phyloP scores from a whole-genome alignment of 768 basidiomycete genomes.

The Trametes punicea region DNA sequence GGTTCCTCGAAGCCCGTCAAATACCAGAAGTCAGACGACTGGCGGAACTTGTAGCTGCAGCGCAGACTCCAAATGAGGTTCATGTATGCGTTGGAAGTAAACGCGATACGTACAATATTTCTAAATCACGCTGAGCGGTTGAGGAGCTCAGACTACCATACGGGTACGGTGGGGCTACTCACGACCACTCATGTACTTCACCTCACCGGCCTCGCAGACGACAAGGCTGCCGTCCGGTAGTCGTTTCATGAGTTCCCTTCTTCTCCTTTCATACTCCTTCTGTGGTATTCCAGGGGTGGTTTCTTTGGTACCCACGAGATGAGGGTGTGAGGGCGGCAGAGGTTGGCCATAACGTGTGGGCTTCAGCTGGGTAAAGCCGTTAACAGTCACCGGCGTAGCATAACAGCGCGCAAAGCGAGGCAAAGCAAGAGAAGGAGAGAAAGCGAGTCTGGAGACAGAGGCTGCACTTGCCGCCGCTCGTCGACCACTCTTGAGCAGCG shows the following conservation, averaged over 20 bases:
- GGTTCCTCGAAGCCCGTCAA: conserved; percentile 95
- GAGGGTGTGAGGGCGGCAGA: conserved; percentile 71
- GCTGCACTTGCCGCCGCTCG: conserved; percentile 11
- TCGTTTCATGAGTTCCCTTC: conserved; percentile 65
- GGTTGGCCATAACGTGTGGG: conserved; percentile 84
- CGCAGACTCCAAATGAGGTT: background rate
- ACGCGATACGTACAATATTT: conserved; percentile 70
- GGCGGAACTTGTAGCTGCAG: conserved; percentile 89
- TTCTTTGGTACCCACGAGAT: conserved; percentile 51
- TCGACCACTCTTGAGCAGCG: conserved; percentile 5
- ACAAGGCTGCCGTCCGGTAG: conserved; percentile 74
- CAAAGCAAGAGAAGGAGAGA: background rate
- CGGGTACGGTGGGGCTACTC: conserved; percentile 32
- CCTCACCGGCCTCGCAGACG: conserved; percentile 70
- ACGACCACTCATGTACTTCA: conserved; percentile 87
- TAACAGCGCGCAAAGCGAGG: conserved; percentile 18
- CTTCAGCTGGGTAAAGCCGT: conserved; percentile 39
- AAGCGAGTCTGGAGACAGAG: background rate
- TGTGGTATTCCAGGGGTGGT: conserved; percentile 79
- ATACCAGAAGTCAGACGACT: conserved; percentile 92
- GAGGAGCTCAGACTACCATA: conserved; percentile 1
- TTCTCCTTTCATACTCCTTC: conserved; percentile 72
- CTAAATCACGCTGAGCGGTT: conserved; percentile 31
- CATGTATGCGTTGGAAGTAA: background rate
- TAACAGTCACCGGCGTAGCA: conserved; percentile 33